phyloP scores from a whole-genome alignment of 2,329 filamentous ascomycete species.

The Penicillium occitanis region DNA sequence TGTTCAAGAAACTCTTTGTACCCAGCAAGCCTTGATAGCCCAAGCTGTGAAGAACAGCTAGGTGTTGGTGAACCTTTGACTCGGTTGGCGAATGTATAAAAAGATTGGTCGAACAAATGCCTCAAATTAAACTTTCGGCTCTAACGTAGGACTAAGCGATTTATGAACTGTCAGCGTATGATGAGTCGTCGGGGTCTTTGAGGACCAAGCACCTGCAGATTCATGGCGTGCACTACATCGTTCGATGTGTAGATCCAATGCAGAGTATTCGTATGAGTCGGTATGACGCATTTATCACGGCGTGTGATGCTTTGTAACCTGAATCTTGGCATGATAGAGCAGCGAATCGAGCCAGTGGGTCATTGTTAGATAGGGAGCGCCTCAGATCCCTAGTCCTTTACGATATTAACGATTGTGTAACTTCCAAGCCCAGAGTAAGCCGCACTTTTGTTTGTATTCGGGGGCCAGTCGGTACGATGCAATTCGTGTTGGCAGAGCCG shows the following conservation, averaged over 20 bases:
- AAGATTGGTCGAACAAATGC: slow-evolving; percentile 1
- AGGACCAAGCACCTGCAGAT: background rate
- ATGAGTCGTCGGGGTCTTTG: background rate
- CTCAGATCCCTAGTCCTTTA: background rate
- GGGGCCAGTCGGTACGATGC: background rate
- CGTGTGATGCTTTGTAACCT: background rate
- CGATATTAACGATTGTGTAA: background rate
- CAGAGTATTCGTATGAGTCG: background rate
- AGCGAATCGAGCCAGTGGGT: background rate
- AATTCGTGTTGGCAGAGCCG: background rate
- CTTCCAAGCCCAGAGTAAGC: background rate
- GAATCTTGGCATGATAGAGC: background rate
- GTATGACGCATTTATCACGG: background rate
- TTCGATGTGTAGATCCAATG: background rate
- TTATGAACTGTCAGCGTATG: background rate
- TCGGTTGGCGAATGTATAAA: background rate
- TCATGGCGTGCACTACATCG: background rate
- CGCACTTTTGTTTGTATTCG: background rate
- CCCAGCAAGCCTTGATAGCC: slow-evolving; percentile 14
- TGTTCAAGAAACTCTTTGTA: slow-evolving; percentile 30
- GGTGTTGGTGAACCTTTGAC: background rate
- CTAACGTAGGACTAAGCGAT: background rate
- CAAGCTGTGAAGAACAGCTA: slow-evolving; percentile 4
- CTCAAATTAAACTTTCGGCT: background rate
- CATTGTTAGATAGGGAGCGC: background rate